Conservation (phyloP, 2,329 filamentous ascomycete genomes). For the Neocucurbitaria cava region DNA sequence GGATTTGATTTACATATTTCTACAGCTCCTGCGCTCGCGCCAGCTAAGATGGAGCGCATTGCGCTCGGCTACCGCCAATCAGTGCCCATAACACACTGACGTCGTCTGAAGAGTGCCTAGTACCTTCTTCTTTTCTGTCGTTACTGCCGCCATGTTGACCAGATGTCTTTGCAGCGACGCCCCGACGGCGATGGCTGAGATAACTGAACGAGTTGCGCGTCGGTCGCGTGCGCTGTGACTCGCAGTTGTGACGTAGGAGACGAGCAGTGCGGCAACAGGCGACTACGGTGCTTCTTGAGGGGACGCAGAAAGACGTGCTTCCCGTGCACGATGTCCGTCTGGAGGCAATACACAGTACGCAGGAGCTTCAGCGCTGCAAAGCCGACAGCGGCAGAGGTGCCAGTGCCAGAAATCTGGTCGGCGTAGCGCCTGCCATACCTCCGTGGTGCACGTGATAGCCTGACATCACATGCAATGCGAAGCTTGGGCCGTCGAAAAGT, state of each 20-base stretch:
- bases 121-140: conserved; percentile 47
- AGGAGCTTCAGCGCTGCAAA: neutral
- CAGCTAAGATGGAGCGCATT: conserved; percentile 88
- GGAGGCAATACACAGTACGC: neutral
- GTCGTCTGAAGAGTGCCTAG: neutral
- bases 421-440: conserved; percentile 11
- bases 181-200: conserved; percentile 5
- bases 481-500: conserved; percentile 33
- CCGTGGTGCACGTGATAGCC: conserved; percentile 4
- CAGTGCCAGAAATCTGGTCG: conserved; percentile 9
- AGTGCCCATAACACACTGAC: neutral
- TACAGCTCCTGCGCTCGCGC: conserved; percentile 89
- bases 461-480: conserved; percentile 27
- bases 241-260: conserved; percentile 14
- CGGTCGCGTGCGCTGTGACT: conserved; percentile 15
- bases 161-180: neutral
- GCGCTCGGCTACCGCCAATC: conserved; percentile 69
- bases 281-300: neutral
- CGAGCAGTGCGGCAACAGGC: neutral
- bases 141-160: conserved; percentile 33
- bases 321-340: neutral
- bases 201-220: conserved; percentile 4
- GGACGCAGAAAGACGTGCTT: neutral
- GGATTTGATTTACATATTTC: conserved; percentile 75
- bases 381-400: conserved; percentile 15